Evolutionary conservation across 495 filamentous ascomycete genomes (phyloP), one percentile per base, ranked within the genome.

Genomic region (Aspergillus saccharolyticus): DNA sequence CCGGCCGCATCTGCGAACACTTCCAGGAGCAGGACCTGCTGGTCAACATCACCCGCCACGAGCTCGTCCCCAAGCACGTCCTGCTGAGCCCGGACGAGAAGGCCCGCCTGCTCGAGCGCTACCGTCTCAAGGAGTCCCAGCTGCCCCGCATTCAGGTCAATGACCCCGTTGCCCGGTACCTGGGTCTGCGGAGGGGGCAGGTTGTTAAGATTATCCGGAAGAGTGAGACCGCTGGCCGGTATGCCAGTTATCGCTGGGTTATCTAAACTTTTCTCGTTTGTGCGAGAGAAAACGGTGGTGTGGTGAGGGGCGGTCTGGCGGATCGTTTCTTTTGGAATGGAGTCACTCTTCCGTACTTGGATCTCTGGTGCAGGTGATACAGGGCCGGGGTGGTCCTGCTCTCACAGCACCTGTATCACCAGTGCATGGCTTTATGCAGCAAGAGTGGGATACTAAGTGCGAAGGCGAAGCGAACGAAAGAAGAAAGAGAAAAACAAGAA

Each of bases 41-140:
- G 46, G 91, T 97, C 67, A 98, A 98, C 74, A 98, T 98, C 72
- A 97, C 93, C 21, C 90, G 91, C 67, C 94, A 98, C 76, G 91
- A 97, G 74, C 83, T 98, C 16, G 94, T 98, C 17, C 94, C 94
- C 25, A 93, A 89, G 67, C 94, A 98, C 68, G 84, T 96, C 18
- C 76, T 97, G 50, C 81, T 98, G 44, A 93, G 88, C 66, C 81
- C 84, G 44, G 91, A 94, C 66, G 95, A 98, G 80, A 96, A 96
- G 81, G 78, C 70, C 54, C 81, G 83, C 42, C 74, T 98, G 63
- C 74, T 98, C 55, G 82, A 90, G 73, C 79, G 94, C 52, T 98
- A 98, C 74, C 81, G 94, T 51, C 77, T 98, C 66, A 97, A 96
- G 85, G 94, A 98, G 80, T 96, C 88, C 33, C 94, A 98, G 76